Evolutionary conservation across 2,329 filamentous ascomycete species (phyloP).

Genomic region (Pseudogymnoascus sp.): DNA sequence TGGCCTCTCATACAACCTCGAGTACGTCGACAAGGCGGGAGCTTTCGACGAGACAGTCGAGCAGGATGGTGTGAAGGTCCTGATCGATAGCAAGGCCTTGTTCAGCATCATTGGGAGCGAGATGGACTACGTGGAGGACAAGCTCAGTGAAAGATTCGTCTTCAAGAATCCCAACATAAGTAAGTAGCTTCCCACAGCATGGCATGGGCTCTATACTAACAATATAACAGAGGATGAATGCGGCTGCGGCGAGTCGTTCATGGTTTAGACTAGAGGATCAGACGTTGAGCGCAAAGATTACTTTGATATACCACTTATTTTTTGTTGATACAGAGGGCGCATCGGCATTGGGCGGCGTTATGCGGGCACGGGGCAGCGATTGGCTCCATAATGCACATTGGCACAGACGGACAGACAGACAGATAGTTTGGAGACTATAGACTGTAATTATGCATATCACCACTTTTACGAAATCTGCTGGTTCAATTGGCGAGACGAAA

Average conservation of each 20-base stretch:
- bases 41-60: slow-evolving; percentile 87
- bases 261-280: slow-evolving; percentile 46
- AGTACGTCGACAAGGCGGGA: slow-evolving; percentile 88
- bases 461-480: background rate
- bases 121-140: slow-evolving; percentile 98
- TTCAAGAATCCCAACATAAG: slow-evolving; percentile 98
- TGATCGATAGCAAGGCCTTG: slow-evolving; percentile 94
- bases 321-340: slow-evolving; percentile 12
- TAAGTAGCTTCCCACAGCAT: slow-evolving; percentile 44
- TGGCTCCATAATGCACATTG: background rate
- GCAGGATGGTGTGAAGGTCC: slow-evolving; percentile 89
- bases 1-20: slow-evolving; percentile 83
- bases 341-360: slow-evolving; percentile 21
- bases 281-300: slow-evolving; percentile 1
- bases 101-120: slow-evolving; percentile 98
- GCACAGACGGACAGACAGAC: background rate
- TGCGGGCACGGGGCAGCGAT: background rate
- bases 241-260: slow-evolving; percentile 94
- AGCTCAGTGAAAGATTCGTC: slow-evolving; percentile 82
- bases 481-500: background rate
- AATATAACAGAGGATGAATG: slow-evolving; percentile 72
- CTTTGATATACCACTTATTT: slow-evolving; percentile 11
- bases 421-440: background rate
- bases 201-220: slow-evolving; percentile 15
- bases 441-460: background rate